phyloP scores from a whole-genome alignment of 768 basidiomycete species.

The Botryobasidium botryosum region DNA sequence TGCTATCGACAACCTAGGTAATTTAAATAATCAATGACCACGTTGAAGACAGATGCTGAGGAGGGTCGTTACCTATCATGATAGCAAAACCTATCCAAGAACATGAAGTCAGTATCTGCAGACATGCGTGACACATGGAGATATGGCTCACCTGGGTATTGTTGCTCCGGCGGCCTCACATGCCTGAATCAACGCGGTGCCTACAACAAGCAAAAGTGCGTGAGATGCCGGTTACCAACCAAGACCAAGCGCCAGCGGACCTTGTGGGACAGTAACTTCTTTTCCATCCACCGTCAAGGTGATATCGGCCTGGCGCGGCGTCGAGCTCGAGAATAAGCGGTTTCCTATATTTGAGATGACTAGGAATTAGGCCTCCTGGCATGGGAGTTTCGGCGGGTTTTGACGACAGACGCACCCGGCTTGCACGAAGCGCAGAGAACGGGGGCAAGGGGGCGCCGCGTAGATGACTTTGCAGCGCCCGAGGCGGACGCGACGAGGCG shows the following conservation, averaged over 20 bases:
- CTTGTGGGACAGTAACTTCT: slow-evolving; percentile 93
- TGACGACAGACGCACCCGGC: too few species aligned
- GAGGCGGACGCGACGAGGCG: too few species aligned
- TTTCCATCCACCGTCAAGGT: slow-evolving; percentile 94
- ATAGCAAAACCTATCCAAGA: slow-evolving; percentile 48
- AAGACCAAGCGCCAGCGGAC: slow-evolving; percentile 29
- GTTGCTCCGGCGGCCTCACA: slow-evolving; percentile 77
- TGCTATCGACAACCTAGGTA: slow-evolving; percentile 56
- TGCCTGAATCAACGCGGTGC: slow-evolving; percentile 91
- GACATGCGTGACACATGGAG: slow-evolving; percentile 1
- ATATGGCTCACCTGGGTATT: slow-evolving; percentile 47
- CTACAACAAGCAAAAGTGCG: too few species aligned
- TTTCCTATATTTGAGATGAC: background rate
- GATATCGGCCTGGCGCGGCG: slow-evolving; percentile 55
- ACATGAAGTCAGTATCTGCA: slow-evolving; percentile 1
- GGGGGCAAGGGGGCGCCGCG: too few species aligned
- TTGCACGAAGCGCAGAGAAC: too few species aligned
- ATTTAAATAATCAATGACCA: slow-evolving; percentile 12
- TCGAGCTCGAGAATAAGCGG: slow-evolving; percentile 47
- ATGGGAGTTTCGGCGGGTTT: too few species aligned
- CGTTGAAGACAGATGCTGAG: too few species aligned
- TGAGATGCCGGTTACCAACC: slow-evolving; percentile 9
- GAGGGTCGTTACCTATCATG: slow-evolving; percentile 82
- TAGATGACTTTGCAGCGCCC: too few species aligned
- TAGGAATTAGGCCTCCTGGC: background rate